These are phyloP conservation scores for Atalantia buxifolia DNA, from an alignment of 345 rosid genomes.

Conservation along the genomic window DNA sequence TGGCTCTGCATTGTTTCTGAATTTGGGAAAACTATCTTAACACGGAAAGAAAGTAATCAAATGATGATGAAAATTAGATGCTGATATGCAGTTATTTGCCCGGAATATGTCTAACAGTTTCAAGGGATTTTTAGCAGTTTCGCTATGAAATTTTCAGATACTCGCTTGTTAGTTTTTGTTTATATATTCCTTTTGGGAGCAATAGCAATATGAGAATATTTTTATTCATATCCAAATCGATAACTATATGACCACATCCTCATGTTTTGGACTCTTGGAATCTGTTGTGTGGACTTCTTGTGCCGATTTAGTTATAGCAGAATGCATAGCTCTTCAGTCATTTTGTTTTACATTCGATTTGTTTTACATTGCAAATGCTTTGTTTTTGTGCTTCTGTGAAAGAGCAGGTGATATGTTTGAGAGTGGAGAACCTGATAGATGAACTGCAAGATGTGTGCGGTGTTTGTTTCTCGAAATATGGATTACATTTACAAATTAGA, in stretches of 20 bases:
- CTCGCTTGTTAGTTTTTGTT: not conserved
- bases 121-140: not conserved
- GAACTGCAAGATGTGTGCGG: not conserved
- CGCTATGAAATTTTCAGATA: not conserved
- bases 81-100: not conserved
- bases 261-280: not conserved
- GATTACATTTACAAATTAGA: not conserved
- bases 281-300: not conserved
- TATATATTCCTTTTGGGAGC: not conserved
- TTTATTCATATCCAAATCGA: no score
- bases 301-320: not conserved
- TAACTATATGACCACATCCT: not conserved
- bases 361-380: not conserved
- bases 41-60: not conserved
- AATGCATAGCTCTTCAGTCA: not conserved
- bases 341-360: not conserved
- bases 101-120: not conserved
- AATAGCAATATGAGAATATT: not conserved
- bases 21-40: not conserved
- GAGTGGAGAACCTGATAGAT: not conserved
- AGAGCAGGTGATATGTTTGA: not conserved
- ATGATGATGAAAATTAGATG: not conserved
- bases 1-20: not conserved
- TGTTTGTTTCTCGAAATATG: not conserved
- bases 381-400: not conserved